These are phyloP conservation scores for Truncatella angustata DNA, from an alignment of 2,329 filamentous ascomycete genomes.

Conservation along the genomic window DNA sequence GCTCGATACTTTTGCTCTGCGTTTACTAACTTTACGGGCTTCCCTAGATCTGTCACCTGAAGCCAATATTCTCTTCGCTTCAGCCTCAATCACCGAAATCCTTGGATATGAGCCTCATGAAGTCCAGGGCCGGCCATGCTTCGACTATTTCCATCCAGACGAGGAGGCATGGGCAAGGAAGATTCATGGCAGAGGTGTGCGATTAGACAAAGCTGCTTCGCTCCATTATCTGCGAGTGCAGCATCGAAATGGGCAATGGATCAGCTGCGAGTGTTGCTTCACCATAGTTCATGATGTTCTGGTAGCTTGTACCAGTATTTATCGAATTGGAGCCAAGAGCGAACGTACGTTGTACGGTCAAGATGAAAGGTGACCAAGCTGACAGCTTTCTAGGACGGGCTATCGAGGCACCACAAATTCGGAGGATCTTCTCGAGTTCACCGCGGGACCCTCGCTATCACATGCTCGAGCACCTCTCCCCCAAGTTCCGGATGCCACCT, in stretches of 20 bases:
- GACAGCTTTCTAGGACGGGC: slow-evolving; percentile 61
- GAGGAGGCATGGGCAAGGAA: slow-evolving; percentile 73
- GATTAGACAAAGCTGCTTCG: slow-evolving; percentile 81
- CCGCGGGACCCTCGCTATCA: slow-evolving; percentile 82
- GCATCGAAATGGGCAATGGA: slow-evolving; percentile 67
- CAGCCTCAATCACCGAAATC: slow-evolving; percentile 76
- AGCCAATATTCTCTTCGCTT: slow-evolving; percentile 78
- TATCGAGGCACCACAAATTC: slow-evolving; percentile 73
- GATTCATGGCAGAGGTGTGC: slow-evolving; percentile 70
- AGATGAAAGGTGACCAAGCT: slow-evolving; percentile 5
- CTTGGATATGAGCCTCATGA: slow-evolving; percentile 72
- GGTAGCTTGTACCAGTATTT: slow-evolving; percentile 80
- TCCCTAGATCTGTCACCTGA: slow-evolving; percentile 67
- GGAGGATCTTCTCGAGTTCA: slow-evolving; percentile 77
- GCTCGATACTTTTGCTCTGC: no score
- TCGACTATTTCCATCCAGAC: slow-evolving; percentile 83
- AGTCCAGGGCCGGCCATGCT: slow-evolving; percentile 72
- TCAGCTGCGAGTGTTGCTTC: slow-evolving; percentile 85
- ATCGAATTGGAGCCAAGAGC: slow-evolving; percentile 65
- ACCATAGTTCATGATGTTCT: slow-evolving; percentile 86
- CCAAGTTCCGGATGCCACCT: slow-evolving; percentile 68
- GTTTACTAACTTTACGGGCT: slow-evolving; percentile 7
- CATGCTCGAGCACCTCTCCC: slow-evolving; percentile 82
- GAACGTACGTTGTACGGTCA: slow-evolving; percentile 59
- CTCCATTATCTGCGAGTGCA: slow-evolving; percentile 75